Evolutionary conservation across 2,329 filamentous ascomycete genomes (phyloP), one percentile per base, ranked within the genome.

Genomic region (Penicillium sp.): DNA sequence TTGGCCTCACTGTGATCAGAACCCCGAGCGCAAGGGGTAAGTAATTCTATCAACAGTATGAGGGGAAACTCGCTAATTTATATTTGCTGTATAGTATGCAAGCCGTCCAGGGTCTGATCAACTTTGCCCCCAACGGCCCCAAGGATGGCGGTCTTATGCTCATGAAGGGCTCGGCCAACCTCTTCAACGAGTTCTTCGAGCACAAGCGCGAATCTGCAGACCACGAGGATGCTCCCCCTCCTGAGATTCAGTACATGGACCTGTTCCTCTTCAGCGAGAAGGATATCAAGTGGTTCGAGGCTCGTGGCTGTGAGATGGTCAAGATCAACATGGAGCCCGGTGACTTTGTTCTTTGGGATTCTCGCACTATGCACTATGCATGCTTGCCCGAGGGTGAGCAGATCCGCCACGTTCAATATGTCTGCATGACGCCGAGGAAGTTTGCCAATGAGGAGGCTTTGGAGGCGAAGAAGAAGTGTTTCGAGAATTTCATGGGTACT

Each of bases 271-370:
- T 54, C 51, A 54, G 51, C 33, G 22, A 54, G 24, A 54, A 54
- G 51, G 51, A 54, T 22, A 40, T 38, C 19, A 40, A 54, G 22
- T 54, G 51, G 51, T 54, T 54, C 19, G 51, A 54, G 19, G 35
- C 40, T 15, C 51, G 51, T 12, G 51, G 51, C 35, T 54, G 51
- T 9, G 51, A 54, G 35, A n/a, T 54, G 51, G 37, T 54, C 7
- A 54, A 54, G 35, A 28, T 54, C 6, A 17, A 54, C 35, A 54
- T 54, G 51, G 51, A 54, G 5, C 51, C 51, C 2, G 51, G 51
- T 40, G 51, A 54, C 51, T 54, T 54, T 54, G 51, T 54, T 6
- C 51, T 54, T 19, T 54, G 51, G 51, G 51, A 54, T 13, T 54
- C 51, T 4, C 51, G 51, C 35, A 54, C 51, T 26, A 54, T 54